These are phyloP conservation scores for Amanita rimosa DNA, from an alignment of 768 basidiomycete species.

Conservation along the genomic window DNA sequence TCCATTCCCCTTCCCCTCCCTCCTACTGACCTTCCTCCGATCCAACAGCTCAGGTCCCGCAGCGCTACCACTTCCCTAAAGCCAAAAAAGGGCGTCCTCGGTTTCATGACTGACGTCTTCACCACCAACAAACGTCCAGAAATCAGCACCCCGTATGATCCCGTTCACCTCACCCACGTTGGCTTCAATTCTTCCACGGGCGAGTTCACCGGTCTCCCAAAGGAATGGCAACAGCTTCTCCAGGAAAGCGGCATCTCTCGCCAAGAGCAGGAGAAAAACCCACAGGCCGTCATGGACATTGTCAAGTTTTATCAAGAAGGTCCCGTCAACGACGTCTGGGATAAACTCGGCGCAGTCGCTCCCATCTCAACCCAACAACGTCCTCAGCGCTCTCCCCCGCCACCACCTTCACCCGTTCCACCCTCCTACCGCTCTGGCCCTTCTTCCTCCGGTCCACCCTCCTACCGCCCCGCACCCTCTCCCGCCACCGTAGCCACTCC, in stretches of 20 bases:
- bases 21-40: conserved; percentile 16
- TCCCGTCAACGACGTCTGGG: conserved; percentile 63
- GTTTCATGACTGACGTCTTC: conserved; percentile 62
- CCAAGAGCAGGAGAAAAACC: conserved; percentile 93
- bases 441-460: conserved; percentile 52
- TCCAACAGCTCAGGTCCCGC: conserved; percentile 26
- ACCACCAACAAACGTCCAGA: conserved; percentile 69
- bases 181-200: conserved; percentile 99
- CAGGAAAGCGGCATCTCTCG: conserved; percentile 94
- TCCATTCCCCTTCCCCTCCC: conserved; percentile 33
- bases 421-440: conserved; percentile 67
- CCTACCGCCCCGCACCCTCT: conserved; percentile 70
- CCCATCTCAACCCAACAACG: conserved; percentile 9
- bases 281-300: conserved; percentile 96
- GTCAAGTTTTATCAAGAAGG: conserved; percentile 98
- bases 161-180: conserved; percentile 98
- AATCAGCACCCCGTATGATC: conserved; percentile 97
- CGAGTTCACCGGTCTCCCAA: conserved; percentile 95
- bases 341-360: conserved; percentile 64
- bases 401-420: conserved; percentile 35
- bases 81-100: conserved; percentile 59
- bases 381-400: conserved; percentile 34
- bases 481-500: conserved; percentile 55
- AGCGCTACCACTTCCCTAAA: conserved; percentile 34
- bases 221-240: conserved; percentile 97